Evolutionary conservation across 164 flowering plant genomes (phyloP), one percentile per base, ranked within the genome.

Genomic region (Magnolia changhungtana): DNA sequence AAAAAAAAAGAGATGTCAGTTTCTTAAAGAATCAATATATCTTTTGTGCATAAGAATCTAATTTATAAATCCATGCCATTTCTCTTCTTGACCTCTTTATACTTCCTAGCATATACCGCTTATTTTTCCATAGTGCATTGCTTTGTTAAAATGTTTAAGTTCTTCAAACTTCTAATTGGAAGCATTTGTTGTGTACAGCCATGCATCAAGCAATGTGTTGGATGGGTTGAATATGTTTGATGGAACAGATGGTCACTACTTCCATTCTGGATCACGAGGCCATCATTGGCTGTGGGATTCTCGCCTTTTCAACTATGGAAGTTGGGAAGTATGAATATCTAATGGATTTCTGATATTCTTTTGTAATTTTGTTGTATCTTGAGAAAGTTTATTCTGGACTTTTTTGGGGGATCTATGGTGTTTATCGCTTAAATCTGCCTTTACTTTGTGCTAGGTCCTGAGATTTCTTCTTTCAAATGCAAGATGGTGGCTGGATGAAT

Each of bases 211-310:
- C 82, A 96, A 96, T 79, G 88, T 85, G 16, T 81, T 94, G 82
- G 99, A 96, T 89, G 99, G 99, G 52, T 82, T 96, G 74, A 96
- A 96, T 89, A 91, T 92, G 98, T 96, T 96, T 88, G 99, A 96
- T 85, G 99, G 98, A 69, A 94, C 98, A 27, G 97, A 96, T 80
- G 70, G 83, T 79, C 97, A 93, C 59, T 96, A 96, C 79, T 96
- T 96, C 85, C 98, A 94, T 86, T 89, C 97, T 79, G 99, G 99
- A n/a, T 67, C 91, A 49, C 90, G 93, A 14, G 99, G 99, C 78
- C 85, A 93, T 82, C 99, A 96, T 75, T 94, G 98, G 98, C 88
- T 96, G 97, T 96, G 99, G 99, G 99, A 96, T 81, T 94, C 98
- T 83, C 95, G 96, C 71, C 96, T 96, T 74, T 96, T 94, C 77